phyloP scores from a whole-genome alignment of 2,329 filamentous ascomycete species.

The Colletotrichum sojae region DNA sequence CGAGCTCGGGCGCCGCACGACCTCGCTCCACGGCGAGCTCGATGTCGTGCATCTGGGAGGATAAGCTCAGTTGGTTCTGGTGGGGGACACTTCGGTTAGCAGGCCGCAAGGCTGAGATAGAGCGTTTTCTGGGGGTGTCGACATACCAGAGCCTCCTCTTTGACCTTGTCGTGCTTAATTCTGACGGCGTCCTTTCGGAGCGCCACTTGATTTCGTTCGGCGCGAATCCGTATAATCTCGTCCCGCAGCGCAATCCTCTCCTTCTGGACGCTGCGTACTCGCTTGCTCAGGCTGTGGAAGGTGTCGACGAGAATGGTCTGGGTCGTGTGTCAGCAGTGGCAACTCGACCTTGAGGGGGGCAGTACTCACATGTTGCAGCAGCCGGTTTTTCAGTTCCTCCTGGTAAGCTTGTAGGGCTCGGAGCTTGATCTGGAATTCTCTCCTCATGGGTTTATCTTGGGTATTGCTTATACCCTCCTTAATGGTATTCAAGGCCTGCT shows the following conservation, averaged over 20 bases:
- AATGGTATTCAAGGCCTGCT: conserved; percentile 63
- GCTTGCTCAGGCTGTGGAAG: conserved; percentile 69
- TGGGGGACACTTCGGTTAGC: conserved; percentile 22
- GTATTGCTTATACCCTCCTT: conserved; percentile 55
- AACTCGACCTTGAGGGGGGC: conserved; percentile 29
- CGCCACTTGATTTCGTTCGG: conserved; percentile 73
- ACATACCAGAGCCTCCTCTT: conserved; percentile 65
- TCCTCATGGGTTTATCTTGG: conserved; percentile 62
- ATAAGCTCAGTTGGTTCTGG: conserved; percentile 66
- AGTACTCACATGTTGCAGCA: conserved; percentile 72
- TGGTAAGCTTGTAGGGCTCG: conserved; percentile 71
- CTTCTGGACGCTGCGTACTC: conserved; percentile 69
- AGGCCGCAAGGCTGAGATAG: conserved; percentile 17
- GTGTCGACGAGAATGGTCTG: conserved; percentile 73
- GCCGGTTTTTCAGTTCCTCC: conserved; percentile 67
- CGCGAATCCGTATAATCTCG: conserved; percentile 71
- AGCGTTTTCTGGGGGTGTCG: conserved; percentile 13
- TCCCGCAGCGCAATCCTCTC: conserved; percentile 71
- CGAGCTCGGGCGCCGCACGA: conserved; percentile 62
- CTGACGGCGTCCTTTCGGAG: conserved; percentile 75
- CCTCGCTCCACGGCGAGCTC: conserved; percentile 70
- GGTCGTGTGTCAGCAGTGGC: conserved; percentile 19
- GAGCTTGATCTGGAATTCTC: conserved; percentile 69
- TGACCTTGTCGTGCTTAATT: conserved; percentile 70
- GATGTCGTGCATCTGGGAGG: conserved; percentile 72